Conservation (phyloP, 2,329 filamentous ascomycete species). For the Fusarium cyanostomum region DNA sequence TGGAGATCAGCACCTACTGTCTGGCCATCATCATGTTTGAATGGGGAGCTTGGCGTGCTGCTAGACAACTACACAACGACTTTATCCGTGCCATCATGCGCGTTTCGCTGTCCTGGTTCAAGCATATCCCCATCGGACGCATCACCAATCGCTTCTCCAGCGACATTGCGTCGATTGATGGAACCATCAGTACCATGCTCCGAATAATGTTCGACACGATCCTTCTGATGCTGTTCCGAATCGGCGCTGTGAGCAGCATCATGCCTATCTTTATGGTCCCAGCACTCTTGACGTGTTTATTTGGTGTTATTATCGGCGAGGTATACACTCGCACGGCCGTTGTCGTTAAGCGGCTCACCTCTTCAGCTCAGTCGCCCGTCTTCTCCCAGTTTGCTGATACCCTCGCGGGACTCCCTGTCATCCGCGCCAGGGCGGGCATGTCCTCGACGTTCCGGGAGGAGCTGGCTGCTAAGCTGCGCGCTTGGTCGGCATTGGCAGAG, state of each 20-base stretch:
- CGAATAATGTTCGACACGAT: conserved; percentile 54
- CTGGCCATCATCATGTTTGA: conserved; percentile 59
- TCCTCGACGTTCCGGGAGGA: conserved; percentile 57
- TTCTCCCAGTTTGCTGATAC: conserved; percentile 67
- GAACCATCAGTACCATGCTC: conserved; percentile 56
- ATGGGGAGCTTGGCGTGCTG: conserved; percentile 66
- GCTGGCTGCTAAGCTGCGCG: conserved; percentile 60
- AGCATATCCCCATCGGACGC: conserved; percentile 61
- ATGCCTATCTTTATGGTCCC: conserved; percentile 62
- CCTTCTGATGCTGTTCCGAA: conserved; percentile 56
- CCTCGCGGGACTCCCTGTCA: conserved; percentile 59
- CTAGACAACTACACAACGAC: conserved; percentile 60
- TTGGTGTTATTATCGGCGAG: conserved; percentile 58
- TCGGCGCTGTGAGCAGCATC: conserved; percentile 59
- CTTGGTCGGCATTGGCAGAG: conserved; percentile 58
- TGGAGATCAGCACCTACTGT: conserved; percentile 55
- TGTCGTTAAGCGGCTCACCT: conserved; percentile 56
- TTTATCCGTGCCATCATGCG: conserved; percentile 63
- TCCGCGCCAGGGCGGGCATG: conserved; percentile 62
- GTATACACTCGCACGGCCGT: conserved; percentile 62
- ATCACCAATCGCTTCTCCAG: conserved; percentile 66
- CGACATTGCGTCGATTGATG: conserved; percentile 66
- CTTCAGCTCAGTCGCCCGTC: conserved; percentile 61
- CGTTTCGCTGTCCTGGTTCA: conserved; percentile 67
- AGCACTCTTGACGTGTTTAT: conserved; percentile 55